Evolutionary conservation across 352 stramenopile genomes (phyloP), one percentile per base, ranked within the genome.

Genomic region (Pythium sp.): DNA sequence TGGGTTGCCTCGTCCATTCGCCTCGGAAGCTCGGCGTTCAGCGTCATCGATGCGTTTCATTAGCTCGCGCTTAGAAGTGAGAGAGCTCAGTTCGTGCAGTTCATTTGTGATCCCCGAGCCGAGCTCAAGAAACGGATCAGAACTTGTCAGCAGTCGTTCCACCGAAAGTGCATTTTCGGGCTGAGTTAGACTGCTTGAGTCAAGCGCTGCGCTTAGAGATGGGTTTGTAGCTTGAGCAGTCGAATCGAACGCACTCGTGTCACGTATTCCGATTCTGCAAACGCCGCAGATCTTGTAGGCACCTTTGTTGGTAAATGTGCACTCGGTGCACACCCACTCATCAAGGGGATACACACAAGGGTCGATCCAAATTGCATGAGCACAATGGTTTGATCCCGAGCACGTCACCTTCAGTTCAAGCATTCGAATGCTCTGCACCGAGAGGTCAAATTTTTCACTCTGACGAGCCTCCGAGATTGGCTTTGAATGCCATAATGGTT

Each of bases 291-390:
- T 18, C 36, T 78, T 75, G n/a, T 55, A 65, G 7, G 61, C 74
- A 0, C 87, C 87, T 74, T 86, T 93, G 68, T 95, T 95, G n/a
- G 73, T 60, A 51, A 88, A 84, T n/a, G 73, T 73, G 38, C 89
- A 96, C 57, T 84, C 76, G 0, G 32, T 65, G 54, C 89, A 96
- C 14, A 60, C 57, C 89, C 89, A 96, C 41, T 96, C 86, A 46
- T 92, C 73, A 28, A 93, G 61, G 38, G 82, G 69, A 58, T 84
- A 74, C 62, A 93, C 72, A 32, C 77, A 85, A 54, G 89, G 87
- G 63, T 95, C 87, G 15, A 96, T 72, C 85, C 86, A 96, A 38
- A 96, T 71, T 14, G 89, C 84, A 57, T 95, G 86, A 0, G 86
- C 87, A 59, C 80, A 92, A 22, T 91, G 77, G 67, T 96, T 95